Evolutionary conservation across 768 basidiomycete genomes (phyloP), one percentile per base, ranked within the genome.

Genomic region (Agrocybe praecox): DNA sequence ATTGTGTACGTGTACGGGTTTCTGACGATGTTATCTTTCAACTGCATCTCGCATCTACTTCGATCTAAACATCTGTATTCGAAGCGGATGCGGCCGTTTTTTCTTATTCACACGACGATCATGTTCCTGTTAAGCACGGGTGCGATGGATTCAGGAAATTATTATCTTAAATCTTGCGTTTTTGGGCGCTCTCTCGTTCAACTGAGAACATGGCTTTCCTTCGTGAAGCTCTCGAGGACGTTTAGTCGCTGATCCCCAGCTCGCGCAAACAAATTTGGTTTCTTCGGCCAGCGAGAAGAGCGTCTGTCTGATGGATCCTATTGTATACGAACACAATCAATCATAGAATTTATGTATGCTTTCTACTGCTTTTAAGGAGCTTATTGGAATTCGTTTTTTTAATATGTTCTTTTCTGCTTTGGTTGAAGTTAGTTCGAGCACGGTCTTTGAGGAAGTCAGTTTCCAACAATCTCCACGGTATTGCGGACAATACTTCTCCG

Each of bases 241-340:
- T 86, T 85, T 82, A 82, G 83, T 67, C 71, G 44, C 60, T 72
- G 56, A 53, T 52, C 48, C n/a, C 65, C 5, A 59, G 58, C 59
- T 53, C 49, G 40, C 70, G 70, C 61, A 67, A 56, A 64, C 70
- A 67, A 68, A 70, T 44, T 42, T 59, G 58, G 59, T 26, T 65
- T 69, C 52, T 71, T 71, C 67, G 61, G 69, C 72, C 82, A 81
- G 73, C 80, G 82, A 78, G 81, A 71, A n/a, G 79, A 78, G 81
- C 72, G 81, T 82, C 70, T 80, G 82, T 83, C 82, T 83, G 82
- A 83, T 83, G 82, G 80, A 80, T 83, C 74, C 57, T 49, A 26
- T 62, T 56, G 61, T 53, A n/a, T n/a, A n/a, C n/a, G n/a, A n/a
- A n/a, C n/a, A n/a, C n/a, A n/a, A n/a, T n/a, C n/a, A n/a, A n/a